These are phyloP conservation scores for Colletotrichum liaoningense DNA, from an alignment of 2,329 filamentous ascomycete species.

Conservation along the genomic window DNA sequence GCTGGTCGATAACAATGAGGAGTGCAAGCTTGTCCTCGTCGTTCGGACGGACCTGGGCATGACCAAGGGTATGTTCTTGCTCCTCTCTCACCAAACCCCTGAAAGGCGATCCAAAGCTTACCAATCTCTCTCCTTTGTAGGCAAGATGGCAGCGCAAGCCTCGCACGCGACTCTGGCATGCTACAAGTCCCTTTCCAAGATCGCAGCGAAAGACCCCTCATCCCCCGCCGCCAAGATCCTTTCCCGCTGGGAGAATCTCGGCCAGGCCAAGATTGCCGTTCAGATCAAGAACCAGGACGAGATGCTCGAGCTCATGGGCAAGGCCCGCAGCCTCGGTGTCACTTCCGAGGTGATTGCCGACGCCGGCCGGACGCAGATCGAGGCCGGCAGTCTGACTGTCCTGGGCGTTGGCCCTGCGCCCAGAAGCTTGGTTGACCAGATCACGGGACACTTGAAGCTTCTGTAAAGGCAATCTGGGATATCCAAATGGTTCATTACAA, in stretches of 20 bases:
- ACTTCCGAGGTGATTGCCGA: constrained; percentile 93
- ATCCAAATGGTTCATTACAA: neutral
- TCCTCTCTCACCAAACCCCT: neutral
- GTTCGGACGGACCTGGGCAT: constrained; percentile 96
- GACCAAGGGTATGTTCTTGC: constrained; percentile 81
- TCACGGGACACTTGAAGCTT: constrained; percentile 88
- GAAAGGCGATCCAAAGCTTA: constrained; percentile 7
- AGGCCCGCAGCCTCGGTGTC: constrained; percentile 84
- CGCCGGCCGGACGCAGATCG: constrained; percentile 97
- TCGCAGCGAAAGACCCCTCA: constrained; percentile 61
- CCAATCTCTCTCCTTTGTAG: constrained; percentile 67
- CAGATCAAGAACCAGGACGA: constrained; percentile 91
- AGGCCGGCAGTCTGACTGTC: constrained; percentile 90
- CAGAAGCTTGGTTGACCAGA: constrained; percentile 85
- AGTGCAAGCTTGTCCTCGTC: constrained; percentile 94
- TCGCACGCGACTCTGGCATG: constrained; percentile 96
- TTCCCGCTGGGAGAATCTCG: constrained; percentile 84
- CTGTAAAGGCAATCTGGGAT: constrained; percentile 61
- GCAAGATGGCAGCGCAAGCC: constrained; percentile 97
- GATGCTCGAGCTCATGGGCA: constrained; percentile 77
- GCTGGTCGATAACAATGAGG: constrained; percentile 67
- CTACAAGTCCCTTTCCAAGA: constrained; percentile 83
- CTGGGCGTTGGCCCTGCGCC: constrained; percentile 86
- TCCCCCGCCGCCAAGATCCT: constrained; percentile 73
- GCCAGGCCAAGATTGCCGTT: constrained; percentile 94